These are phyloP conservation scores for Termitomyces sp. DNA, from an alignment of 1,284 basidiomycete genomes.

Conservation along the genomic window DNA sequence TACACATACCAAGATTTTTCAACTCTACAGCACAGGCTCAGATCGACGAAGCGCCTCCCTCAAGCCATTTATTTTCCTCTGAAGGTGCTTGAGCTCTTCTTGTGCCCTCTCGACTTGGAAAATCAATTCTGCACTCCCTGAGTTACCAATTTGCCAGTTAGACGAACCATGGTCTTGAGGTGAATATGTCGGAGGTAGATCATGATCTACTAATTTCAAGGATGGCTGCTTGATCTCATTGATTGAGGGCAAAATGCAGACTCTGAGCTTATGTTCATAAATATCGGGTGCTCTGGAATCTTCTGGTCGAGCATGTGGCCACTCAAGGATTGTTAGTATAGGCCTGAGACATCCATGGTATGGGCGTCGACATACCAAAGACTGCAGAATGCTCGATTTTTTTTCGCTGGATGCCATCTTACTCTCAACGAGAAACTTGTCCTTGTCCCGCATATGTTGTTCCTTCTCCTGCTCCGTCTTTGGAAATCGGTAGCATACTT, in stretches of 20 bases:
- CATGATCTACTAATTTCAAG: background rate
- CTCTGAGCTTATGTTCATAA: conserved; percentile 1
- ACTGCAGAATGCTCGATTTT: background rate
- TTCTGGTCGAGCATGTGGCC: background rate
- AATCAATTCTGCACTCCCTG: background rate
- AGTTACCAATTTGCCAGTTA: background rate
- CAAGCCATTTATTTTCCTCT: conserved; percentile 1
- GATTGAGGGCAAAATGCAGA: background rate
- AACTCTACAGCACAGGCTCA: background rate
- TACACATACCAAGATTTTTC: no score
- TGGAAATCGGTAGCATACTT: background rate
- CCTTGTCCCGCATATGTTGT: background rate
- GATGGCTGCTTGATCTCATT: background rate
- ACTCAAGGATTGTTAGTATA: background rate
- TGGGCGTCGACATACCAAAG: background rate
- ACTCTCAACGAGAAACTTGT: conserved; percentile 6
- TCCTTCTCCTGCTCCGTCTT: background rate
- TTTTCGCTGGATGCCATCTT: background rate
- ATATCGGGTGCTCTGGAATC: background rate
- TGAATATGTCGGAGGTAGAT: conserved; percentile 4
- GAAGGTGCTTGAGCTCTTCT: conserved; percentile 1
- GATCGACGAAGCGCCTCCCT: background rate
- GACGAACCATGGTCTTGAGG: background rate
- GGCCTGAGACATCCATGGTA: background rate
- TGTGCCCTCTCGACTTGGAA: background rate